Conservation (phyloP, 1,284 basidiomycete species). For the Ceratobasidium sp. region DNA sequence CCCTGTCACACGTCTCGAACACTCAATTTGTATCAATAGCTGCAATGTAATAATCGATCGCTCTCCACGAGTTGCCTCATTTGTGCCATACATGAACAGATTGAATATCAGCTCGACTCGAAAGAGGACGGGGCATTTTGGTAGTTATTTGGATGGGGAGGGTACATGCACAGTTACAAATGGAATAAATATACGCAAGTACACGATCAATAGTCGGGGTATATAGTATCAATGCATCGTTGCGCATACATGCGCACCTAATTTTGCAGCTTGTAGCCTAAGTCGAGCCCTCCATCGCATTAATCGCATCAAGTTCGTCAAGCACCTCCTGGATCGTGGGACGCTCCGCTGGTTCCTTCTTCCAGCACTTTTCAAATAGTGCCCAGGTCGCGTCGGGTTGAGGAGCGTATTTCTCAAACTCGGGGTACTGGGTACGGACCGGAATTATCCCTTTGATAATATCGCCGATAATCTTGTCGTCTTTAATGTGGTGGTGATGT, state of each 20-base stretch:
- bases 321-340: conserved; percentile 27
- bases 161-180: neutral
- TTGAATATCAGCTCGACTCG: too few species aligned
- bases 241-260: neutral
- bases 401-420: conserved; percentile 12
- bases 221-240: too few species aligned
- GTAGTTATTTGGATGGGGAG: too few species aligned
- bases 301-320: conserved; percentile 8
- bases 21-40: too few species aligned
- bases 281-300: too few species aligned
- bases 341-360: conserved; percentile 7
- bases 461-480: neutral
- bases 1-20: too few species aligned
- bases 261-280: too few species aligned
- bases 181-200: neutral
- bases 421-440: neutral
- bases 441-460: conserved; percentile 1
- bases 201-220: neutral
- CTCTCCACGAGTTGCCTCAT: too few species aligned
- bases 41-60: too few species aligned
- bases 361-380: conserved; percentile 23
- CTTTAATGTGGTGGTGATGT: neutral
- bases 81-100: too few species aligned
- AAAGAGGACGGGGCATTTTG: too few species aligned
- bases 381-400: conserved; percentile 20